phyloP scores from a whole-genome alignment of 495 filamentous ascomycete species.

The Penicillium diatomitis region DNA sequence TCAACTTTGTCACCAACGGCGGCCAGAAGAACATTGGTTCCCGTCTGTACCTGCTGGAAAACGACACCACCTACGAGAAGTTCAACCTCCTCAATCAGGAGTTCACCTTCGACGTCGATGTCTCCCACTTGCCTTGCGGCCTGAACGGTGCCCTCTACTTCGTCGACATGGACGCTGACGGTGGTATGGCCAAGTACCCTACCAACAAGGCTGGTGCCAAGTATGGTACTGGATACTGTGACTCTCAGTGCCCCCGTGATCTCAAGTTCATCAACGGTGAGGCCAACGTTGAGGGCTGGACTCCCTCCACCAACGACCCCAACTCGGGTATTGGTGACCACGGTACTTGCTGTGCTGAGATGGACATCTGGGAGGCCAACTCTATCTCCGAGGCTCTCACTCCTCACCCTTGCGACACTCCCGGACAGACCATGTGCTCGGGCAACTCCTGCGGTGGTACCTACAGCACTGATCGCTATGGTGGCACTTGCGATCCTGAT shows the following conservation, averaged over 20 bases:
- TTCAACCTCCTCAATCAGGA: constrained; percentile 52
- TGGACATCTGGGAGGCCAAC: constrained; percentile 71
- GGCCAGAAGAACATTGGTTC: constrained; percentile 43
- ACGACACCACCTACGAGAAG: constrained; percentile 48
- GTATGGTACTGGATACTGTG: constrained; percentile 72
- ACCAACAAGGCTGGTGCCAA: constrained; percentile 59
- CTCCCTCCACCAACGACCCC: constrained; percentile 44
- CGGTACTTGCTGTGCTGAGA: constrained; percentile 63
- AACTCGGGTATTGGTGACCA: constrained; percentile 52
- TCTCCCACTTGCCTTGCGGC: constrained; percentile 56
- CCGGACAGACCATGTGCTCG: constrained; percentile 48
- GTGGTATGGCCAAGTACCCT: constrained; percentile 42
- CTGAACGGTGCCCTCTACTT: constrained; percentile 68
- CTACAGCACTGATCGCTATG: constrained; percentile 34
- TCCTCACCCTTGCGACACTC: constrained; percentile 54
- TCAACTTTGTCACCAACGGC: constrained; percentile 45
- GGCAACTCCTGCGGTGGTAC: constrained; percentile 47
- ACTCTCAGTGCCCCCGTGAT: constrained; percentile 59
- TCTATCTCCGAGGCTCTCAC: constrained; percentile 47
- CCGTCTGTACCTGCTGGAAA: constrained; percentile 51
- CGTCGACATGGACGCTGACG: constrained; percentile 53
- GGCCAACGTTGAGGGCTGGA: constrained; percentile 53
- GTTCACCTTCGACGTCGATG: constrained; percentile 61
- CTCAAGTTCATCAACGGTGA: constrained; percentile 63
- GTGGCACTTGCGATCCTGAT: constrained; percentile 60